Percentiles rank a stretch among this genome's conserved stretches.
These are phyloP conservation scores for Leptosphaerulina australis DNA, from an alignment of 2,329 filamentous ascomycete genomes.

Conservation along the genomic window DNA sequence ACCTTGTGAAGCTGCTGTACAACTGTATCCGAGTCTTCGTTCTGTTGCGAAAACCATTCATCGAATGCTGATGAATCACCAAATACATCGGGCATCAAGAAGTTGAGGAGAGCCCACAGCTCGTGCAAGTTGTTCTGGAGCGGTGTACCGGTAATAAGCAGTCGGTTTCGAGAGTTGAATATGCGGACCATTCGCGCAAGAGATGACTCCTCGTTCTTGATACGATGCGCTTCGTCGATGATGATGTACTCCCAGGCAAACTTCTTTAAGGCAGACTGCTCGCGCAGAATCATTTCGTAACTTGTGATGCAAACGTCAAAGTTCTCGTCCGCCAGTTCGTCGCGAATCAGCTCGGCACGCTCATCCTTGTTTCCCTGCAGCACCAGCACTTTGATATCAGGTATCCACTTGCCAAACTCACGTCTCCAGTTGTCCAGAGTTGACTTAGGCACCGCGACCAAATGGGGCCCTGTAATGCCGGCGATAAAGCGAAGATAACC, in stretches of 20 bases:
- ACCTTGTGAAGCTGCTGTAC: constrained; percentile 96
- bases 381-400: constrained; percentile 91
- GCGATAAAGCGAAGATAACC: constrained; percentile 92
- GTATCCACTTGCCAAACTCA: constrained; percentile 92
- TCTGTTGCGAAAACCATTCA: constrained; percentile 94
- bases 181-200: constrained; percentile 94
- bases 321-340: constrained; percentile 88
- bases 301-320: constrained; percentile 98
- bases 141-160: constrained; percentile 95
- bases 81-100: constrained; percentile 96
- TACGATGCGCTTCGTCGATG: constrained; percentile 96
- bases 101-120: constrained; percentile 96
- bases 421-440: constrained; percentile 98
- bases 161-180: constrained; percentile 92
- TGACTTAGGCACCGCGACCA: constrained; percentile 92
- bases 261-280: constrained; percentile 93
- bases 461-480: constrained; percentile 86
- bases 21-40: constrained; percentile 89
- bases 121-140: constrained; percentile 98
- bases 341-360: constrained; percentile 83
- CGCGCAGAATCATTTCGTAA: constrained; percentile 97
- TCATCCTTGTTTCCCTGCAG: constrained; percentile 96
- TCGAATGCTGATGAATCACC: constrained; percentile 96
- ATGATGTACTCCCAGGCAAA: constrained; percentile 99
- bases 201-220: constrained; percentile 99